Conservation (phyloP, 345 rosid genomes). For the Sisymbrium irio region DNA sequence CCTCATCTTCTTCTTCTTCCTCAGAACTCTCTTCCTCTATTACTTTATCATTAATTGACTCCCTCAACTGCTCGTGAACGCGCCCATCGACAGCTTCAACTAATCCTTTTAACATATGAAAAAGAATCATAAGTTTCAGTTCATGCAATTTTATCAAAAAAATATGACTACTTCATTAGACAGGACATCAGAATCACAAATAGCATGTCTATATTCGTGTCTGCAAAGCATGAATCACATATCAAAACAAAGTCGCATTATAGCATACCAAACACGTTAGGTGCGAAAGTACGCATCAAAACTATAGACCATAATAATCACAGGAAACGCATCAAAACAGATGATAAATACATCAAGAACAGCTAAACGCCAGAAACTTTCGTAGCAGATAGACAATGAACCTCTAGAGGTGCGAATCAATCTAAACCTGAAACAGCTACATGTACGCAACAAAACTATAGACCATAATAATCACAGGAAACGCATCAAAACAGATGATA, state of each 20-base stretch:
- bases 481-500: not conserved
- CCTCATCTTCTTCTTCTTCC: constrained; percentile 41
- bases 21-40: constrained; percentile 46
- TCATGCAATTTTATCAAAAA: not conserved
- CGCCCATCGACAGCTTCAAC: constrained; percentile 37
- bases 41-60: constrained; percentile 34
- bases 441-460: not conserved
- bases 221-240: not conserved
- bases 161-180: not conserved
- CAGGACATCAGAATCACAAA: not conserved
- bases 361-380: not conserved
- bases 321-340: not conserved
- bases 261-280: not conserved
- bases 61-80: constrained; percentile 34
- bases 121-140: not conserved
- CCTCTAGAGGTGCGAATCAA: too few species aligned
- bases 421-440: too few species aligned
- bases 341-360: not conserved
- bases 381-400: not conserved
- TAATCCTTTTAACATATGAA: constrained; percentile 34
- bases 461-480: not conserved
- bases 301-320: not conserved
- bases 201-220: not conserved
- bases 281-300: not conserved
- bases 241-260: not conserved